These are phyloP conservation scores for Phytophthora lateralis DNA, from an alignment of 352 stramenopile genomes.

Conservation along the genomic window DNA sequence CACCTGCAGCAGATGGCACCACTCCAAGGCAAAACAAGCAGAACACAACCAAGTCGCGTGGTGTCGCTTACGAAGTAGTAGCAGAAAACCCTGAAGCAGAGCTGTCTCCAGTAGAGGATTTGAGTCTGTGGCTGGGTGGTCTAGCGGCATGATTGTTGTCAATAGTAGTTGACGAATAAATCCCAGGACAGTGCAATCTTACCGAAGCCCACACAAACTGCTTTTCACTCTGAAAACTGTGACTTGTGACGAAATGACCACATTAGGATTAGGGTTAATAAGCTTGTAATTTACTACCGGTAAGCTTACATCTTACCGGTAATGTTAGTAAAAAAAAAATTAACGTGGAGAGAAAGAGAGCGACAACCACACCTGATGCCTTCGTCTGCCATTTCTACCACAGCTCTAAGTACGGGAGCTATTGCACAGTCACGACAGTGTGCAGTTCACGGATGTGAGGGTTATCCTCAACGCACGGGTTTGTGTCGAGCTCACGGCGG, in stretches of 20 bases:
- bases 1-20: background rate
- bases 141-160: background rate
- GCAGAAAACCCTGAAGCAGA: constrained; percentile 2
- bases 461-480: constrained; percentile 20
- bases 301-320: too few relatives aligned
- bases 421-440: constrained; percentile 4
- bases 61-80: background rate
- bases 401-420: background rate
- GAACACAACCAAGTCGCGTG: constrained; percentile 10
- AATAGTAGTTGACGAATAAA: constrained; percentile 1
- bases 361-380: background rate
- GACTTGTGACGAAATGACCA: constrained; percentile 11
- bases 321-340: too few relatives aligned
- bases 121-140: constrained; percentile 25
- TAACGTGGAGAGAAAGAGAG: constrained; percentile 9
- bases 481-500: constrained; percentile 23
- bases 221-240: constrained; percentile 1
- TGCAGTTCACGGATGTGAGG: constrained; percentile 12
- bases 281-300: too few relatives aligned
- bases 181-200: too few relatives aligned
- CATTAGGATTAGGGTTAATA: background rate
- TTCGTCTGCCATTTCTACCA: background rate
- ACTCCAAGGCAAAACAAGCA: constrained; percentile 3
- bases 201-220: too few relatives aligned
- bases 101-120: constrained; percentile 18